Base-by-base conservation (phyloP, 306 rosid species). In the Cicer arietinum region DNA sequence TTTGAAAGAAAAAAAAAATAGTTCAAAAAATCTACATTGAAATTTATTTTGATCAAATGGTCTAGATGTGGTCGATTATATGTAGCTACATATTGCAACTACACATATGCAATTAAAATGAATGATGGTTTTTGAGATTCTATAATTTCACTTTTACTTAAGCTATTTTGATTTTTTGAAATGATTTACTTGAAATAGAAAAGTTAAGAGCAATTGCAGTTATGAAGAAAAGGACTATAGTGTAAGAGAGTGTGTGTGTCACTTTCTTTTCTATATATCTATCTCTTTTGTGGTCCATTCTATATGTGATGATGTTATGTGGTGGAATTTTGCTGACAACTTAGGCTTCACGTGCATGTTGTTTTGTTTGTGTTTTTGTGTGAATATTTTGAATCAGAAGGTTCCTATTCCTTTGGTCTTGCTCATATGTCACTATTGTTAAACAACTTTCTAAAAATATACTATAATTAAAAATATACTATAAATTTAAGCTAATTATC, bases 311-410 rank as follows among this genome's bases (percentile, higher is more conserved):
- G 66, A 30, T 59, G 66, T 35, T 59, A 30, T 59, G 71, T 82
- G 91, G 80, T 80, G 53, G 60, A 71, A 75, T 61, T 71, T 76
- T 37, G 77, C 69, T 74, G 83, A 87, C 91, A 80, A 57, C 77
- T 77, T 67, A 48, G 53, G 72, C 51, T 84, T 89, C 90, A 83
- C 88, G 83, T 86, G 89, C 75, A 71, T 64, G 41, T 61, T 67
- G 37, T 5, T 16, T 80, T 46, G 62, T 75, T 75, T 69, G 62
- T 71, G 77, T 58, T 80, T 64, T 52, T 75, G 76, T 75, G 65
- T 76, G 82, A 79, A 71, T 71, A 71, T 71, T 77, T 8, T 48
- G 40, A 71, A 75, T 76, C 41, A 30, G 9, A 73, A 20, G 42
- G 42, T 66, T 66, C 81, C 57, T 57, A 66, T 69, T 57, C 73